A percentile compares a stretch with the other conserved stretches of the same genome.
phyloP scores from a whole-genome alignment of 352 stramenopile species.

The Phytophthora capsici region DNA sequence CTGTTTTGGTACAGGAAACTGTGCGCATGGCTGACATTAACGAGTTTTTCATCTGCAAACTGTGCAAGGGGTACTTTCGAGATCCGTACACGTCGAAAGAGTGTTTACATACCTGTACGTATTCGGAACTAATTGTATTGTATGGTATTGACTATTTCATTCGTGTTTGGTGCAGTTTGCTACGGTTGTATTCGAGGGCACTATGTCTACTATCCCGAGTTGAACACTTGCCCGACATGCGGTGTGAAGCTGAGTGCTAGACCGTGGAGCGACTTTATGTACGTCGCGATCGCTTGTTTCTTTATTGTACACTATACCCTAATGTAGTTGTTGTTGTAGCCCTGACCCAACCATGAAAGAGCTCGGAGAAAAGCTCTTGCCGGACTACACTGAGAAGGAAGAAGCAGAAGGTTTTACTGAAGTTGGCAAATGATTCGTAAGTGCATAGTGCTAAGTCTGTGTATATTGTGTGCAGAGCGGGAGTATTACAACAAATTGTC shows the following conservation, averaged over 20 bases:
- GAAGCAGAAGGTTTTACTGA: slow-evolving; percentile 41
- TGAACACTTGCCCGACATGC: slow-evolving; percentile 57
- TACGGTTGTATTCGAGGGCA: slow-evolving; percentile 62
- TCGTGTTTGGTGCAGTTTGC: slow-evolving; percentile 48
- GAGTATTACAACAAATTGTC: slow-evolving; percentile 56
- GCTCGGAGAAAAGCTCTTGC: slow-evolving; percentile 57
- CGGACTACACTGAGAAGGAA: slow-evolving; percentile 49
- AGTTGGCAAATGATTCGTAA: neutral
- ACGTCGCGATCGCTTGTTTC: slow-evolving; percentile 12
- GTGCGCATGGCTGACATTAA: slow-evolving; percentile 58
- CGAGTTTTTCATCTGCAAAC: slow-evolving; percentile 62
- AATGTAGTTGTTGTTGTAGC: slow-evolving; percentile 27
- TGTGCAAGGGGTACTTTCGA: slow-evolving; percentile 76
- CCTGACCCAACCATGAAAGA: slow-evolving; percentile 66
- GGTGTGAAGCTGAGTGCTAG: slow-evolving; percentile 51
- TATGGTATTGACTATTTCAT: neutral
- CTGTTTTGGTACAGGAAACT: slow-evolving; percentile 43
- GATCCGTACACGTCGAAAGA: slow-evolving; percentile 81
- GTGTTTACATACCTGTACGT: slow-evolving; percentile 81
- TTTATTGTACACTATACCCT: neutral
- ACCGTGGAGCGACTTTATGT: slow-evolving; percentile 65
- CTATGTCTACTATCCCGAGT: slow-evolving; percentile 43
- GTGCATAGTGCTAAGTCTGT: neutral
- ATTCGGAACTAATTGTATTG: neutral
- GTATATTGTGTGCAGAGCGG: slow-evolving; percentile 23